These are phyloP conservation scores for Buddleja alternifolia DNA, from an alignment of 257 asterid genomes.

Conservation along the genomic window DNA sequence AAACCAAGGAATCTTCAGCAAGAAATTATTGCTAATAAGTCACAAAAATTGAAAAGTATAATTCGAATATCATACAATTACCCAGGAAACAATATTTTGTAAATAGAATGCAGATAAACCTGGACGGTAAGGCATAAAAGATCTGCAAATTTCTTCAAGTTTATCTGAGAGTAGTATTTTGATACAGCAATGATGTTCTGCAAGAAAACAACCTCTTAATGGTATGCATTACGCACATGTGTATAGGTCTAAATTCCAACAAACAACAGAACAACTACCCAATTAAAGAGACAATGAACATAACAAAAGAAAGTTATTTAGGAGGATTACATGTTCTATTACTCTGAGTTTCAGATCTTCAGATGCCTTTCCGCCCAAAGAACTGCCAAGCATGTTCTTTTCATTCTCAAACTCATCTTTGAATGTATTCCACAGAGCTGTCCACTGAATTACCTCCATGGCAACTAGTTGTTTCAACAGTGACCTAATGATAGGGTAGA, in stretches of 20 bases:
- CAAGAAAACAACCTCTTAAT: constrained; percentile 13
- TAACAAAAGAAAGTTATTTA: neutral
- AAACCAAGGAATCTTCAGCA: neutral
- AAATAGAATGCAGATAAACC: constrained; percentile 45
- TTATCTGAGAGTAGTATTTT: constrained; percentile 84
- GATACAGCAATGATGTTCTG: constrained; percentile 97
- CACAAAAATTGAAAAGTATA: neutral
- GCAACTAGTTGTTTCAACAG: constrained; percentile 84
- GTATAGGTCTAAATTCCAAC: neutral
- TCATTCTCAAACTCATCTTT: constrained; percentile 93
- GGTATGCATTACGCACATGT: neutral
- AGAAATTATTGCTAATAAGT: neutral
- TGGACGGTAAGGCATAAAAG: constrained; percentile 75
- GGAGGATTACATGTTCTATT: constrained; percentile 80
- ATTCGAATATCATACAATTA: neutral
- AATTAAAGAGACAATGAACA: neutral
- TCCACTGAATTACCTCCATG: constrained; percentile 97
- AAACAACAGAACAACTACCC: neutral
- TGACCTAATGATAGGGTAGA: constrained; percentile 45
- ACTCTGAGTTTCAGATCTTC: constrained; percentile 89
- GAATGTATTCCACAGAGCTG: constrained; percentile 74
- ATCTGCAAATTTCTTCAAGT: constrained; percentile 90
- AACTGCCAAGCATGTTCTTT: constrained; percentile 80
- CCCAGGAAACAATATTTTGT: neutral
- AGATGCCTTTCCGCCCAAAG: constrained; percentile 88